Evolutionary conservation across 495 filamentous ascomycete species (phyloP).

Genomic region (Cladorrhinum samala): DNA sequence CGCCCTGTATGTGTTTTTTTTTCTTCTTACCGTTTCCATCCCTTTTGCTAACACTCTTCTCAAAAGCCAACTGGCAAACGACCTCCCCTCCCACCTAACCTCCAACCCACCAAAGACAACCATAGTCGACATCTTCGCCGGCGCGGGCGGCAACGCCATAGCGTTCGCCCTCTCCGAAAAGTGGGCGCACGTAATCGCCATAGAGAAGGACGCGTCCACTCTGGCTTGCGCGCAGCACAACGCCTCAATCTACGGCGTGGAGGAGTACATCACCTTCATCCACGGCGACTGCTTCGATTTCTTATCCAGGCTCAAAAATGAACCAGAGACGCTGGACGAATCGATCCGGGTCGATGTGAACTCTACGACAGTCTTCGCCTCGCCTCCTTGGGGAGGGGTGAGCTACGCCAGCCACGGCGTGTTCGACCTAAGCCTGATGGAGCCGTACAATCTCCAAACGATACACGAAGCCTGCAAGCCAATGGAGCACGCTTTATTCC

Average conservation of each 20-base stretch:
- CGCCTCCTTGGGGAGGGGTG: slow-evolving; percentile 93
- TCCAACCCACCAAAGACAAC: slow-evolving; percentile 34
- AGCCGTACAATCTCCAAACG: slow-evolving; percentile 67
- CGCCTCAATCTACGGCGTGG: slow-evolving; percentile 78
- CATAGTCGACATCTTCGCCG: slow-evolving; percentile 84
- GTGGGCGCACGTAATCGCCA: slow-evolving; percentile 77
- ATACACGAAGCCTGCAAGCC: slow-evolving; percentile 55
- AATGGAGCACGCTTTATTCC: slow-evolving; percentile 60
- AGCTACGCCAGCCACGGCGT: slow-evolving; percentile 69
- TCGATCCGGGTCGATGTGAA: slow-evolving; percentile 29
- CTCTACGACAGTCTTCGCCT: slow-evolving; percentile 69
- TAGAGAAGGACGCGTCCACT: slow-evolving; percentile 72
- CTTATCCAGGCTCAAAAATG: slow-evolving; percentile 26
- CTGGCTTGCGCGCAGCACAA: slow-evolving; percentile 90
- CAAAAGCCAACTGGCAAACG: slow-evolving; percentile 67
- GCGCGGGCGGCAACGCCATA: slow-evolving; percentile 92
- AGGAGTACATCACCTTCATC: slow-evolving; percentile 69
- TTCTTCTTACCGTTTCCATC: background rate
- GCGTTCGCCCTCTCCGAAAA: slow-evolving; percentile 73
- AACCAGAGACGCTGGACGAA: slow-evolving; percentile 23
- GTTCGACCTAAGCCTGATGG: slow-evolving; percentile 81
- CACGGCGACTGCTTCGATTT: slow-evolving; percentile 72
- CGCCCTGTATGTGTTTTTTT: slow-evolving; percentile 55
- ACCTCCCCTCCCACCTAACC: slow-evolving; percentile 48
- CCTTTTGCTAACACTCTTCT: slow-evolving; percentile 5